phyloP scores from a whole-genome alignment of 495 filamentous ascomycete species.

The Talaromyces nanjingensis region DNA sequence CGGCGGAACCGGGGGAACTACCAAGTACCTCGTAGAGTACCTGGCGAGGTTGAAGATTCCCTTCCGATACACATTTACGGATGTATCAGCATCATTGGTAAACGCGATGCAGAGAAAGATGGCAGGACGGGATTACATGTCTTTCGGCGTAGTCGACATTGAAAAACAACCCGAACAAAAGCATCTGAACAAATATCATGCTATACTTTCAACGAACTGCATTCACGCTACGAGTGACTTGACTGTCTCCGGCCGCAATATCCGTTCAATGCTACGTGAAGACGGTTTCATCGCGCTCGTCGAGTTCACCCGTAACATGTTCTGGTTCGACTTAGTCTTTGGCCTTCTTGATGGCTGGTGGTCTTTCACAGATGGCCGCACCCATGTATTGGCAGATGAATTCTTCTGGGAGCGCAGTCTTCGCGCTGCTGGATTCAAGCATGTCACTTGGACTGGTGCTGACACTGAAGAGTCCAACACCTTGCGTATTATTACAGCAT shows the following conservation, averaged over 20 bases:
- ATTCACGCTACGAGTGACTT: conserved; percentile 41
- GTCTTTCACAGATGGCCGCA: conserved; percentile 38
- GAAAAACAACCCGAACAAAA: conserved; percentile 24
- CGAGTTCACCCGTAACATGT: conserved; percentile 34
- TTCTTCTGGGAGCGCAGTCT: conserved; percentile 26
- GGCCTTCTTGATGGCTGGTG: conserved; percentile 47
- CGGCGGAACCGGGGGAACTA: conserved; percentile 39
- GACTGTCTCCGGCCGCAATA: conserved; percentile 18
- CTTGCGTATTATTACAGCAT: conserved; percentile 2
- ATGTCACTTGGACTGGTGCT: conserved; percentile 30
- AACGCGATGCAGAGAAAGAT: conserved; percentile 25
- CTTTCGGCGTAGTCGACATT: conserved; percentile 30
- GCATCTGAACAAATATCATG: conserved; percentile 21
- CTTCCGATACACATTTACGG: conserved; percentile 42
- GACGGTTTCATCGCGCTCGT: conserved; percentile 37
- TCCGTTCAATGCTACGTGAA: conserved; percentile 24
- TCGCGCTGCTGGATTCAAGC: conserved; percentile 22
- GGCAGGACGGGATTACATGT: conserved; percentile 20
- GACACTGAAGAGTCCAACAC: conserved; percentile 1
- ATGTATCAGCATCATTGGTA: conserved; percentile 35
- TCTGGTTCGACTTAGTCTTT: conserved; percentile 39
- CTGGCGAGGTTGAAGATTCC: conserved; percentile 12
- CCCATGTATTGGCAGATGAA: conserved; percentile 24
- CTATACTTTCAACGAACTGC: conserved; percentile 39
- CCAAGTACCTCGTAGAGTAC: conserved; percentile 19